Conservation (phyloP, 2,329 filamentous ascomycete genomes). For the Dothideomycetidae sp. region DNA sequence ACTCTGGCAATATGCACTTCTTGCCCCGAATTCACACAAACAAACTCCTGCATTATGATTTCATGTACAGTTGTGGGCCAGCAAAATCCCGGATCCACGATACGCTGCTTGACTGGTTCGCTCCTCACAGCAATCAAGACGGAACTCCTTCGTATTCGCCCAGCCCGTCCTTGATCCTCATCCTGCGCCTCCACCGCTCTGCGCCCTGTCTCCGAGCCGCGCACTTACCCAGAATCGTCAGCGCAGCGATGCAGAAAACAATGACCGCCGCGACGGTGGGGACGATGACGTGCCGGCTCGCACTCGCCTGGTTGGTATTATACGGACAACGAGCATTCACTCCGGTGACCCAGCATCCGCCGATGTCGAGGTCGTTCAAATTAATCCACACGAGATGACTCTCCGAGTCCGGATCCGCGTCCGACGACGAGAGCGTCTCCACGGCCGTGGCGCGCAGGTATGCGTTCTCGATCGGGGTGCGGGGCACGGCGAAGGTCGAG, state of each 20-base stretch:
- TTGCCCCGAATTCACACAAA: too few relatives aligned
- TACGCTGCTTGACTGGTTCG: too few relatives aligned
- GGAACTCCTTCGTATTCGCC: slow-evolving; percentile 59
- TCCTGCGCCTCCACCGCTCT: slow-evolving; percentile 35
- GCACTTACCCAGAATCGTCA: slow-evolving; percentile 51
- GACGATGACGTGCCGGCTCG: slow-evolving; percentile 40
- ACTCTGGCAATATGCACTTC: too few relatives aligned
- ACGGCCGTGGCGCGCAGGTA: slow-evolving; percentile 35
- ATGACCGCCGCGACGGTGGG: slow-evolving; percentile 49
- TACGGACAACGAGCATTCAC: slow-evolving; percentile 47
- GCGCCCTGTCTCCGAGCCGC: slow-evolving; percentile 45
- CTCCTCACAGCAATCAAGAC: slow-evolving; percentile 12
- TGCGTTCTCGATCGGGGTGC: slow-evolving; percentile 48
- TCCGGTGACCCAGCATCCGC: slow-evolving; percentile 47
- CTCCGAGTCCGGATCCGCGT: slow-evolving; percentile 16
- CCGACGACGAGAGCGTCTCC: not conserved
- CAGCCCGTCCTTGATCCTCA: slow-evolving; percentile 32
- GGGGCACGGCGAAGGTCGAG: slow-evolving; percentile 42
- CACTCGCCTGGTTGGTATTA: slow-evolving; percentile 23
- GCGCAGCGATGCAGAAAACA: slow-evolving; percentile 43
- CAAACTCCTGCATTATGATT: too few relatives aligned
- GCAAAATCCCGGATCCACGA: too few relatives aligned
- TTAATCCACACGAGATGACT: slow-evolving; percentile 40
- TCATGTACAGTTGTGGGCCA: too few relatives aligned
- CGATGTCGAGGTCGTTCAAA: slow-evolving; percentile 43